These are phyloP conservation scores for Alternaria arborescens DNA, from an alignment of 2,329 filamentous ascomycete genomes.

Conservation along the genomic window DNA sequence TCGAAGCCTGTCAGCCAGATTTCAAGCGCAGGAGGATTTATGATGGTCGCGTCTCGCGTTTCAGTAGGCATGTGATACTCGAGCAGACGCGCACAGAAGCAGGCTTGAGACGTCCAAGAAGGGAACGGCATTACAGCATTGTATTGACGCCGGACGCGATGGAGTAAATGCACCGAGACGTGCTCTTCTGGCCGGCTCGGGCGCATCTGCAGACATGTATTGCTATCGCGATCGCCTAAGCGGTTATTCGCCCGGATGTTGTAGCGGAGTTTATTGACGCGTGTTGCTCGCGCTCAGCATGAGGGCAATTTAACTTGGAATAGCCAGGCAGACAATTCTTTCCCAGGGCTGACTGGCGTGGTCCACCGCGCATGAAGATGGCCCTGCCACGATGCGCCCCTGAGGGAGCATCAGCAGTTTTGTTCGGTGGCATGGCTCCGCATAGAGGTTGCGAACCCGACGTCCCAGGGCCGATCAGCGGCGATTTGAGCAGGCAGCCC, in stretches of 20 bases:
- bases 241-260: slow-evolving; percentile 28
- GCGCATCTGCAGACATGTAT: slow-evolving; percentile 20
- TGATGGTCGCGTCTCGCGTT: slow-evolving; percentile 38
- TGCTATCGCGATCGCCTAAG: slow-evolving; percentile 20
- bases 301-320: slow-evolving; percentile 38
- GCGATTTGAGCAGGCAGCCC: slow-evolving; percentile 27
- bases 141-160: slow-evolving; percentile 17
- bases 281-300: slow-evolving; percentile 37
- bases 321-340: slow-evolving; percentile 22
- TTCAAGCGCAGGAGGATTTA: slow-evolving; percentile 6
- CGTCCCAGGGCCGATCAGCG: slow-evolving; percentile 36
- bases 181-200: slow-evolving; percentile 11
- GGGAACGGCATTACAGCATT: slow-evolving; percentile 25
- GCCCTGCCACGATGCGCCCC: slow-evolving; percentile 21
- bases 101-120: slow-evolving; percentile 31
- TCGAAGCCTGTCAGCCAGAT: slow-evolving; percentile 36
- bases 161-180: slow-evolving; percentile 30
- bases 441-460: slow-evolving; percentile 20
- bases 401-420: slow-evolving; percentile 13
- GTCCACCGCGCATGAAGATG: slow-evolving; percentile 23
- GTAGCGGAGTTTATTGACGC: slow-evolving; percentile 31
- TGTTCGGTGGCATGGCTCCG: slow-evolving; percentile 36
- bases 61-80: slow-evolving; percentile 26
- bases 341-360: slow-evolving; percentile 18
- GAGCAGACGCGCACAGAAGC: slow-evolving; percentile 25